Base-by-base conservation (phyloP, 306 rosid genomes). In the Luffa acutangula region DNA sequence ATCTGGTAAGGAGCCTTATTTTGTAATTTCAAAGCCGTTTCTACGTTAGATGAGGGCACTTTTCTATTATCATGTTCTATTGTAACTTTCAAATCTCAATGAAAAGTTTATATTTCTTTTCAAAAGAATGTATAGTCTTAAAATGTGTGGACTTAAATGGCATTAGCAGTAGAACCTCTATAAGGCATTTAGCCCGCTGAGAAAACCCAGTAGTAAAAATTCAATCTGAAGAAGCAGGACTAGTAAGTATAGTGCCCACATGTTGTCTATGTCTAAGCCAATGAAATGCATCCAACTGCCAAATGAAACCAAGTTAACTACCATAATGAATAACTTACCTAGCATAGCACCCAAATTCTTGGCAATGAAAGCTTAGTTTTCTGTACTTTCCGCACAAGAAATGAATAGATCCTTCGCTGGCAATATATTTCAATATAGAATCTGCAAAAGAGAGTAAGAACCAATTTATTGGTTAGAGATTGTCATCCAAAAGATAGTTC, bases 311-410 rank as follows among this genome's bases (percentile, higher is more conserved):
- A 72, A 25, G 76, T 37, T 39, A 74, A 18, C 15, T 39, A 9
- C 37, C 34, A 25, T 17, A 56, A 56, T 37, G 59, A 25, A 72
- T n/a, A 74, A 82, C 79, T 88, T 79, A 94, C 98, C 87, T 85
- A 67, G 83, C 91, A 80, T 87, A 83, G 81, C 77, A 79, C 51
- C 93, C 96, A 85, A 90, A 91, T 74, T 85, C 88, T 76, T 77
- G 89, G 85, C 88, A 89, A 79, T 95, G 97, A 80, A 87, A 81
- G 66, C 86, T 88, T 70, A 92, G 78, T 82, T 87, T 91, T 75
- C 78, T 84, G 88, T 84, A 85, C 59, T 86, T 86, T 81, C 77
- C 43, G 52, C 82, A 36, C 46, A 87, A 77, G 65, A 37, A 75
- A 77, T 66, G 77, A 80, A 79, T 13, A 75, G 57, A 77, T 12